Base-by-base conservation (phyloP, 2,329 filamentous ascomycete genomes). In the Nannizzia gypsea region DNA sequence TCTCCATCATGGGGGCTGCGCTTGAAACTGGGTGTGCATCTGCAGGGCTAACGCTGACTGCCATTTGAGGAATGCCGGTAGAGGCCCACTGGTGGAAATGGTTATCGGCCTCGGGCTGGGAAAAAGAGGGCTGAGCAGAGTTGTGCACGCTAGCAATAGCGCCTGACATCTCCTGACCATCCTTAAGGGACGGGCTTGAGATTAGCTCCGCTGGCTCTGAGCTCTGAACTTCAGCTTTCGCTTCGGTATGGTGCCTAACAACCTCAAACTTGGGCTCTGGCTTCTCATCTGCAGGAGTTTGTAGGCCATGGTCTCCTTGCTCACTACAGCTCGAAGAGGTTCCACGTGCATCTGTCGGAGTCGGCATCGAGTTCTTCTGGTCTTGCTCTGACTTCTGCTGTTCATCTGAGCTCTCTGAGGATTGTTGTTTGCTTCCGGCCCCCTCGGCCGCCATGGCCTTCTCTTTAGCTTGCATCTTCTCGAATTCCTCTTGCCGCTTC, bases 401-500 rank as follows among this genome's bases (percentile, higher is more conserved):
- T 17, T 62, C 48, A 15, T 62, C 48, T 13, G 50, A 59, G n/a
- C 28, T 44, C 44, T 38, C 24, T 15, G 20, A 2, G 40, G 28
- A 6, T 28, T 34, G 50, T 31, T 40, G 48, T 24, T 55, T 63
- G 8, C 65, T 61, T 20, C 64, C 50, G 6, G 11, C 15, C 8
- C 26, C 50, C 28, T 54, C 50, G 13, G 50, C 50, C 9, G 50
- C 50, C 26, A 54, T 54, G 50, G 50, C 50, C 26, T 54, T 54
- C 40, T 66, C 65, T 38, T 62, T 62, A 9, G 65, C 65, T 62
- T 76, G 75, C 69, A 74, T 73, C 60, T 71, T 72, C 65, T 78
- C 76, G 59, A 74, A 78, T 66, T 78, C 77, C 65, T 76, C 75
- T 64, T 78, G 76, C 60, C 75, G 71, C 63, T 73, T 78, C 65